Evolutionary conservation across 495 filamentous ascomycete species (phyloP).

Genomic region (Saxispiralis lemnorum): DNA sequence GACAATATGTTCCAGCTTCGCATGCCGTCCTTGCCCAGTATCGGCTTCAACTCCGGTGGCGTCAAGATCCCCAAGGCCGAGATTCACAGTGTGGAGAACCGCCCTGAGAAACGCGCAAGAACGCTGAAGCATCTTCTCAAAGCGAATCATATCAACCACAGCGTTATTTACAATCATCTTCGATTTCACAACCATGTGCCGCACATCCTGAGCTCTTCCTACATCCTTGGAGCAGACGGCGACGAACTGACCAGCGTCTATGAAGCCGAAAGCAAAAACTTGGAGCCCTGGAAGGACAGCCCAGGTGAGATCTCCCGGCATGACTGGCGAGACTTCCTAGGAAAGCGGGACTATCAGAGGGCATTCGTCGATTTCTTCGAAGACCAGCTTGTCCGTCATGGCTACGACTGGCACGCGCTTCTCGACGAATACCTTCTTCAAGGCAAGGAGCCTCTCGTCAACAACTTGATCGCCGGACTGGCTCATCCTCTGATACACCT

Average conservation of each 20-base stretch:
- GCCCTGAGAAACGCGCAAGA: conserved; percentile 56
- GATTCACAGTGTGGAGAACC: conserved; percentile 60
- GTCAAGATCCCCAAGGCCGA: conserved; percentile 54
- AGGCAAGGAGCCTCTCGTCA: conserved; percentile 60
- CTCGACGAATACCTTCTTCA: conserved; percentile 57
- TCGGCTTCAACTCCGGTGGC: conserved; percentile 15
- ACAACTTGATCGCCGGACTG: conserved; percentile 59
- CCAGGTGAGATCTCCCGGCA: conserved; percentile 62
- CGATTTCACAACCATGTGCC: conserved; percentile 75
- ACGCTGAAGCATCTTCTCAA: conserved; percentile 78
- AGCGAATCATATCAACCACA: conserved; percentile 79
- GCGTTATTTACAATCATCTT: conserved; percentile 61
- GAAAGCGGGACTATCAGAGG: conserved; percentile 59
- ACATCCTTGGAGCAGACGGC: conserved; percentile 57
- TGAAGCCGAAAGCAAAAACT: conserved; percentile 47
- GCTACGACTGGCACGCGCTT: conserved; percentile 71
- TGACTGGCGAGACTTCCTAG: conserved; percentile 77
- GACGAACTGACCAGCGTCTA: conserved; percentile 61
- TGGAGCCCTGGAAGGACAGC: conserved; percentile 72
- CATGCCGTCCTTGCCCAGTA: conserved; percentile 3
- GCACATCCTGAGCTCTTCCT: conserved; percentile 68
- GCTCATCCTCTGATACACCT: conserved; percentile 80
- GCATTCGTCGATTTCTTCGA: conserved; percentile 88
- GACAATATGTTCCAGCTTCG: conserved; percentile 10
- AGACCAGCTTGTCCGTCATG: conserved; percentile 55